Base-by-base conservation (phyloP, 345 rosid genomes). In the Odontarrhena argentea region DNA sequence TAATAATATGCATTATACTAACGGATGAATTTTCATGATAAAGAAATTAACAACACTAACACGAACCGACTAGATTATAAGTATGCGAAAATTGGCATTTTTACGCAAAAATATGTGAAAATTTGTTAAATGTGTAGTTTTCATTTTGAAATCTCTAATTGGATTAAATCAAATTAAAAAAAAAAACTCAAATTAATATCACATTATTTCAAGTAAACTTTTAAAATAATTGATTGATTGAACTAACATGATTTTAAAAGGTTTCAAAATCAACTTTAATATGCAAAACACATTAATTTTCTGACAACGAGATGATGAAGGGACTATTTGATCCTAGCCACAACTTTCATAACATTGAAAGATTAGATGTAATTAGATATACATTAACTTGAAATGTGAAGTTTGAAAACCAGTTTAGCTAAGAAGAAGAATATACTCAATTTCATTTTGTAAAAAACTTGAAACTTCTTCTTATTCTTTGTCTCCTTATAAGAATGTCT, bases 401-500 rank as follows among this genome's bases (percentile, higher is more conserved):
- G 22, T 18, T 18, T 18, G 22, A 18, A 18, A 63, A 71, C 22
- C 45, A 47, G 50, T 45, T 45, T 55, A 26, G 13, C 41, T 0
- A 71, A 38, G 28, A 47, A 55, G 45, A 55, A 30, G 42, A 62
- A 54, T 0, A 30, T 14, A 37, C 15, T 14, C 40, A 55, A 45
- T 62, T 30, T n/a, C 32, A 35, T 13, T 37, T 35, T 35, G 2
- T 1, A 28, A 32, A 51, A 8, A 28, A 14, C 26, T 36, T 45
- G 13, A 0, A 30, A 46, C 2, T 37, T 30, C 10, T 44, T 50
- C 10, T 11, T 18, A 18, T 7, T 52, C 14, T 18, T 42, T 7
- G 24, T 55, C 52, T 46, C 43, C 37, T 40, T 63, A 64, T 47
- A 55, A 63, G 22, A 55, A 40, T 13, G 32, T 48, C 9, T 46